Percentiles rank a stretch among this genome's conserved stretches.
phyloP scores from a whole-genome alignment of 345 rosid genomes.

The Ceriops tagal region DNA sequence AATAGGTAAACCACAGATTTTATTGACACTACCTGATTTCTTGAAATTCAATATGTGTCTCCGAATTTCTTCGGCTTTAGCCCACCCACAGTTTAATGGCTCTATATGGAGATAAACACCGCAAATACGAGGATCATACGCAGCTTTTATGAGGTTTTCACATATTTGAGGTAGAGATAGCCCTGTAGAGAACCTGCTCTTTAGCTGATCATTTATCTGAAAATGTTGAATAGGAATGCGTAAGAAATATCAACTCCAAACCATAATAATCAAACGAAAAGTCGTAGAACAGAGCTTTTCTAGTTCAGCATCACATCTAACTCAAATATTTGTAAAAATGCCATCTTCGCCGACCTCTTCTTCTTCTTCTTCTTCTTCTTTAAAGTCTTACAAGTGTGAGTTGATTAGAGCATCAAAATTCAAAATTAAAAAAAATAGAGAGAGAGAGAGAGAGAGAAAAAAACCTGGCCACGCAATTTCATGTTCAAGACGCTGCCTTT shows the following conservation, averaged over 20 bases:
- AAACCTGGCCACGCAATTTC: slow-evolving; percentile 97
- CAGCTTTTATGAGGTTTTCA: slow-evolving; percentile 83
- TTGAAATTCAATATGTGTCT: slow-evolving; percentile 80
- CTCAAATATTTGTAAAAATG: no score
- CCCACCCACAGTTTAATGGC: slow-evolving; percentile 88
- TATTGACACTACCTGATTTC: slow-evolving; percentile 61
- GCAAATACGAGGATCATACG: slow-evolving; percentile 87
- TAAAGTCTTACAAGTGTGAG: no score
- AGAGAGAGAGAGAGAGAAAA: not conserved
- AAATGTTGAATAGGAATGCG: slow-evolving; percentile 16
- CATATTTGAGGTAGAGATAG: slow-evolving; percentile 82
- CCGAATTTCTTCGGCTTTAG: slow-evolving; percentile 84
- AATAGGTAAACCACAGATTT: no score
- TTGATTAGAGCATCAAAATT: not conserved
- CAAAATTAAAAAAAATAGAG: not conserved
- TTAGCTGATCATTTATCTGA: slow-evolving; percentile 94
- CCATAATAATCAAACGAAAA: not conserved
- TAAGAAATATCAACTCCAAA: slow-evolving; percentile 10
- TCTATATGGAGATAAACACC: slow-evolving; percentile 91
- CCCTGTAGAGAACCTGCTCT: slow-evolving; percentile 84
- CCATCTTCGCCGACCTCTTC: no score
- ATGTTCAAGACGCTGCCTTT: slow-evolving; percentile 77
- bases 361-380: no score
- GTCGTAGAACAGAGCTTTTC: no score
- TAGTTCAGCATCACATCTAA: no score